Evolutionary conservation across 2,329 filamentous ascomycete species (phyloP).

Genomic region (Sclerotinia borealis): DNA sequence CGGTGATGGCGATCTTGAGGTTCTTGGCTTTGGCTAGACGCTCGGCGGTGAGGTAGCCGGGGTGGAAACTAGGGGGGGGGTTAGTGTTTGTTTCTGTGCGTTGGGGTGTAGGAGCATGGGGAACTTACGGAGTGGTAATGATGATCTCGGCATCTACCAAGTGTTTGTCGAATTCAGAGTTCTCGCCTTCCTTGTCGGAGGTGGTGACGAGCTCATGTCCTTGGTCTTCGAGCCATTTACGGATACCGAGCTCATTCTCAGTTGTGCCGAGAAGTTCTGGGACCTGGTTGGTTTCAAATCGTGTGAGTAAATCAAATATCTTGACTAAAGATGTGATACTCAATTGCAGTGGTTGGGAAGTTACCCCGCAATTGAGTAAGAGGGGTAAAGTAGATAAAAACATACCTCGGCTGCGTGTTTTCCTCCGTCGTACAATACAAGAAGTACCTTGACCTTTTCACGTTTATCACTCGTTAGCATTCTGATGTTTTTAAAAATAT

Average conservation of each 20-base stretch:
- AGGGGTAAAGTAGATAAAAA: not conserved
- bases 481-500: constrained; percentile 29
- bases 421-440: constrained; percentile 85
- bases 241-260: constrained; percentile 95
- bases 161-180: constrained; percentile 91
- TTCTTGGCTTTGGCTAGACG: constrained; percentile 98
- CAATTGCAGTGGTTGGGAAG: constrained; percentile 15
- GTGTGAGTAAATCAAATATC: not conserved
- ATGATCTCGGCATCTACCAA: constrained; percentile 96
- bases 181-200: constrained; percentile 92
- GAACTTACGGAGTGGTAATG: constrained; percentile 86
- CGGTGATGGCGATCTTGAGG: constrained; percentile 93
- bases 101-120: constrained; percentile 7
- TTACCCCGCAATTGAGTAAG: constrained; percentile 1
- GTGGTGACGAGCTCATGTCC: constrained; percentile 96
- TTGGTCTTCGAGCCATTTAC: constrained; percentile 96
- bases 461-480: constrained; percentile 30
- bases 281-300: constrained; percentile 42
- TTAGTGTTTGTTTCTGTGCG: not conserved
- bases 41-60: constrained; percentile 93
- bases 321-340: not conserved
- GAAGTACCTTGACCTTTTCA: constrained; percentile 83
- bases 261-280: constrained; percentile 80
- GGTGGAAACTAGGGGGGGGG: constrained; percentile 69
- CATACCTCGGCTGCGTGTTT: constrained; percentile 74